These are phyloP conservation scores for Acidomyces sp. DNA, from an alignment of 495 filamentous ascomycete species.

Conservation along the genomic window DNA sequence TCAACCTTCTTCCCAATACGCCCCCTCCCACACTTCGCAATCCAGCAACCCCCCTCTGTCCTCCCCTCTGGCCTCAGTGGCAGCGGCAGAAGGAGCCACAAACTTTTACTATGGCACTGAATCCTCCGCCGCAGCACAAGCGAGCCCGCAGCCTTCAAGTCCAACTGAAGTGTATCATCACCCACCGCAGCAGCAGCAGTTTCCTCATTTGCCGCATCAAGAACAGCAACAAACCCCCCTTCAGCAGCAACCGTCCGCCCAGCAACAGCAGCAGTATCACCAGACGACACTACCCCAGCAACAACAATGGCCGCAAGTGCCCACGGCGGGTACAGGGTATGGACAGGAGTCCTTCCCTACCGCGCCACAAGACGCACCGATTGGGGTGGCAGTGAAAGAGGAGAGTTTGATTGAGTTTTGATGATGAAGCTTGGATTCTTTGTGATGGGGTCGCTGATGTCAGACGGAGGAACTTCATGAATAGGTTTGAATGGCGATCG, in stretches of 20 bases:
- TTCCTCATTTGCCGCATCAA: conserved; percentile 10
- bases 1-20: conserved; percentile 19
- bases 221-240: conserved; percentile 20
- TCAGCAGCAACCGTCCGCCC: conserved; percentile 19
- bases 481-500: no score
- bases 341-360: conserved; percentile 51
- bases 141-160: conserved; percentile 22
- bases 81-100: conserved; percentile 15
- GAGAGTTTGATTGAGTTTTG: conserved; percentile 88
- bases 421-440: no score
- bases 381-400: conserved; percentile 35
- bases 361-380: conserved; percentile 48
- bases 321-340: conserved; percentile 37
- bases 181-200: conserved; percentile 14
- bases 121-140: conserved; percentile 1
- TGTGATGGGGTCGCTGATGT: no score
- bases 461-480: no score
- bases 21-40: conserved; percentile 21
- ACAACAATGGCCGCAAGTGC: conserved; percentile 20
- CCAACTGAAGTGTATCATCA: conserved; percentile 19
- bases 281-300: conserved; percentile 20
- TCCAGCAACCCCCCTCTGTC: conserved; percentile 10
- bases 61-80: conserved; percentile 4
- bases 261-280: conserved; percentile 22
- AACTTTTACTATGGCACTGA: conserved; percentile 24